phyloP scores from a whole-genome alignment of 2,329 filamentous ascomycete species.

The Mycosphaerella arachidis region DNA sequence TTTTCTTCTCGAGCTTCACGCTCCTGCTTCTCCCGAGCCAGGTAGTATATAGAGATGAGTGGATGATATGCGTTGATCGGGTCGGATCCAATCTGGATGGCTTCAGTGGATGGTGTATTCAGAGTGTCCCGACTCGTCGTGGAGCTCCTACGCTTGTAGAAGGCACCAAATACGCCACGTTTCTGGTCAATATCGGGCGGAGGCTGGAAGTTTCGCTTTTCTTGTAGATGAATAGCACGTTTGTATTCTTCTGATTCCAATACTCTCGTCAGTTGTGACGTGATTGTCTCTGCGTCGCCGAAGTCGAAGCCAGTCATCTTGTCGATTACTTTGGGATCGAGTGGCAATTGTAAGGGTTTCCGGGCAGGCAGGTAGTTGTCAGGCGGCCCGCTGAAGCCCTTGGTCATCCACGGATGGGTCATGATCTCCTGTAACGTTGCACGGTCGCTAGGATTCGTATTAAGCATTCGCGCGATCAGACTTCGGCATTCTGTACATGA shows the following conservation, averaged over 20 bases:
- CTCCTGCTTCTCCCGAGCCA: constrained; percentile 91
- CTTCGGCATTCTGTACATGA: constrained; percentile 73
- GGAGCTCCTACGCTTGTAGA: constrained; percentile 92
- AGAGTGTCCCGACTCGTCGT: constrained; percentile 84
- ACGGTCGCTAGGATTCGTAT: constrained; percentile 84
- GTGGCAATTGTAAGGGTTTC: constrained; percentile 77
- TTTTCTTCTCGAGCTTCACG: constrained; percentile 62
- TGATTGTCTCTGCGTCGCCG: constrained; percentile 78
- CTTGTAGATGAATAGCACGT: constrained; percentile 67
- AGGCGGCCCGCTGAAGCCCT: constrained; percentile 78
- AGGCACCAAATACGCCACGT: constrained; percentile 81
- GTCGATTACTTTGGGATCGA: constrained; percentile 77
- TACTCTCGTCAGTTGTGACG: constrained; percentile 73
- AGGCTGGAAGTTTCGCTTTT: constrained; percentile 59
- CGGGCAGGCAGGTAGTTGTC: constrained; percentile 83
- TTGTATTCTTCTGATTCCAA: constrained; percentile 94
- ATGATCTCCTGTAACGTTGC: constrained; percentile 88
- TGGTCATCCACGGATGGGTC: constrained; percentile 92
- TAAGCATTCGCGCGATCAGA: constrained; percentile 89
- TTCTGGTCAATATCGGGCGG: constrained; percentile 72
- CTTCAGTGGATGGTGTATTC: constrained; percentile 76
- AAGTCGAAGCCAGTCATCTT: constrained; percentile 99
- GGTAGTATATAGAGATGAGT: constrained; percentile 87
- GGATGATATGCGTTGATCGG: constrained; percentile 92
- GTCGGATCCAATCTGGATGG: constrained; percentile 74